phyloP scores from a whole-genome alignment of 257 asterid species.

The Scutellaria minor region DNA sequence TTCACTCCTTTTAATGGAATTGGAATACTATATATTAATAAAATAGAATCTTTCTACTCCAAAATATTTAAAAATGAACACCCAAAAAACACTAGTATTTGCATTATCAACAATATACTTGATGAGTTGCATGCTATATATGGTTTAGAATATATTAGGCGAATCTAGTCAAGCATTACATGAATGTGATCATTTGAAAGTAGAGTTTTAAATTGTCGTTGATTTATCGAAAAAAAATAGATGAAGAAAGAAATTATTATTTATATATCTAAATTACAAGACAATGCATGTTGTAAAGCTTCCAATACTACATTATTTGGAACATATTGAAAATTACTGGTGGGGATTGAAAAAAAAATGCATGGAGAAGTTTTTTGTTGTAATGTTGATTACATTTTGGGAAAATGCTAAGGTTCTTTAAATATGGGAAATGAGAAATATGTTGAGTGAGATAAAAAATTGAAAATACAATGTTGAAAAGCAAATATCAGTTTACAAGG shows the following conservation, averaged over 20 bases:
- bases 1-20: conserved; percentile 33
- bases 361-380: conserved; percentile 20
- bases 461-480: conserved; percentile 29
- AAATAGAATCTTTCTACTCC: conserved; percentile 23
- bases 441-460: not conserved
- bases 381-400: conserved; percentile 16
- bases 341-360: conserved; percentile 10
- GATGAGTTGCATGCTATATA: not conserved
- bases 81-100: no score
- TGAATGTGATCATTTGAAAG: no score
- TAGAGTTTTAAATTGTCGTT: not conserved
- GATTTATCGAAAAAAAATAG: not conserved
- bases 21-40: conserved; percentile 26
- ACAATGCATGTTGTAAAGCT: not conserved
- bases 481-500: not conserved
- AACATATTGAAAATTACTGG: not conserved
- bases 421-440: not conserved
- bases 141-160: not conserved
- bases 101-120: not conserved
- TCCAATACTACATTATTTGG: not conserved
- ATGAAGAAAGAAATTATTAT: not conserved
- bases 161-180: not conserved
- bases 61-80: no score
- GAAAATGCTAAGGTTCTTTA: conserved; percentile 8
- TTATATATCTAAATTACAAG: not conserved